phyloP scores from a whole-genome alignment of 2,329 filamentous ascomycete species.

The Botrytis paeoniae region DNA sequence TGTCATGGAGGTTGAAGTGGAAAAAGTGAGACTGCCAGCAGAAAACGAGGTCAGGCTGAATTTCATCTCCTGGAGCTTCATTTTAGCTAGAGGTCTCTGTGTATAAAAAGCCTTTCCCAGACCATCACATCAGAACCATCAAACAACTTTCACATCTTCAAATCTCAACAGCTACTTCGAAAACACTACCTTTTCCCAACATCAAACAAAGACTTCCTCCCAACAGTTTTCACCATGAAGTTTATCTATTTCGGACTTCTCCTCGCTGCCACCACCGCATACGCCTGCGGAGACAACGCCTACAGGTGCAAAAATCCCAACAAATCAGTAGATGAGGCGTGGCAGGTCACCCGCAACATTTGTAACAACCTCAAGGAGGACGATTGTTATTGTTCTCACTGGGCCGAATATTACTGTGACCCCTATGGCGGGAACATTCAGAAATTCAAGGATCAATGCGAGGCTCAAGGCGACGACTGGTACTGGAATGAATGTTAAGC shows the following conservation, averaged over 20 bases:
- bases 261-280: not conserved
- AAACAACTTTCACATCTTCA: not conserved
- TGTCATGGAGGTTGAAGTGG: not conserved
- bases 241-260: not conserved
- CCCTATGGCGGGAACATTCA: not conserved
- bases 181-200: not conserved
- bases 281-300: not conserved
- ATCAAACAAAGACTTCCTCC: not conserved
- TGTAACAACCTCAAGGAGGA: not conserved
- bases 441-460: not conserved
- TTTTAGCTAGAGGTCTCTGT: not conserved
- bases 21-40: not conserved
- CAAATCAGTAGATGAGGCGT: not conserved
- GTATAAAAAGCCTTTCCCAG: not conserved
- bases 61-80: not conserved
- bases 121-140: not conserved
- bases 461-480: not conserved
- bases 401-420: not conserved
- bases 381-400: not conserved
- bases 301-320: not conserved
- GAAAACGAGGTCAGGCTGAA: not conserved
- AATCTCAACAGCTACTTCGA: not conserved
- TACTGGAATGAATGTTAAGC: not conserved
- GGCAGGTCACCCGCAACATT: not conserved
- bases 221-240: not conserved